phyloP scores from a whole-genome alignment of 257 asterid species.

The Solanum sparsipilum region DNA sequence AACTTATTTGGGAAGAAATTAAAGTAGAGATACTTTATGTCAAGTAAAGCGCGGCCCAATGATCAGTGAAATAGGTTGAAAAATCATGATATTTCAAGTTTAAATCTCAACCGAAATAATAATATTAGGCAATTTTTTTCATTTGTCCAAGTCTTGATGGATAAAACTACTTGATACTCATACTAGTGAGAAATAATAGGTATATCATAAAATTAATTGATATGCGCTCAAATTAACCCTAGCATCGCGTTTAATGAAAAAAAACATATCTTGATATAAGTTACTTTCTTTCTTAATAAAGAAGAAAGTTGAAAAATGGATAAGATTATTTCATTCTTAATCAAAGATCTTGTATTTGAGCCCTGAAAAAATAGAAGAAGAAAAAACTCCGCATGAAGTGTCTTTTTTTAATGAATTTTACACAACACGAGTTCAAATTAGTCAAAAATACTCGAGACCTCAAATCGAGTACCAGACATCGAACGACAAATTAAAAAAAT shows the following conservation, averaged over 20 bases:
- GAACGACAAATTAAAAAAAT: background rate
- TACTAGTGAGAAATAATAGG: background rate
- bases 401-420: background rate
- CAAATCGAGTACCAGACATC: accelerated
- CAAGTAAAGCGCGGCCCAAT: too few relatives aligned
- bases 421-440: background rate
- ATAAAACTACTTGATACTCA: background rate
- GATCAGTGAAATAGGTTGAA: background rate
- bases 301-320: background rate
- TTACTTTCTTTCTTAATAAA: background rate
- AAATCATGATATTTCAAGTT: background rate
- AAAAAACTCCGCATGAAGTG: background rate
- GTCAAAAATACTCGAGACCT: accelerated
- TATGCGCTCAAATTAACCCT: accelerated
- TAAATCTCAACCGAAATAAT: background rate
- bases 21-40: background rate
- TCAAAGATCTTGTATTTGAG: background rate
- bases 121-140: background rate
- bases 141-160: background rate
- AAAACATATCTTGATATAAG: background rate
- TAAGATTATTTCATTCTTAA: background rate
- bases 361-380: background rate
- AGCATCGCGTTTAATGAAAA: background rate
- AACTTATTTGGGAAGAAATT: background rate
- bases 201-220: background rate